Percentiles rank a stretch among this genome's conserved stretches.
phyloP scores from a whole-genome alignment of 176 grass and related monocot genomes.

The Carex pumila region DNA sequence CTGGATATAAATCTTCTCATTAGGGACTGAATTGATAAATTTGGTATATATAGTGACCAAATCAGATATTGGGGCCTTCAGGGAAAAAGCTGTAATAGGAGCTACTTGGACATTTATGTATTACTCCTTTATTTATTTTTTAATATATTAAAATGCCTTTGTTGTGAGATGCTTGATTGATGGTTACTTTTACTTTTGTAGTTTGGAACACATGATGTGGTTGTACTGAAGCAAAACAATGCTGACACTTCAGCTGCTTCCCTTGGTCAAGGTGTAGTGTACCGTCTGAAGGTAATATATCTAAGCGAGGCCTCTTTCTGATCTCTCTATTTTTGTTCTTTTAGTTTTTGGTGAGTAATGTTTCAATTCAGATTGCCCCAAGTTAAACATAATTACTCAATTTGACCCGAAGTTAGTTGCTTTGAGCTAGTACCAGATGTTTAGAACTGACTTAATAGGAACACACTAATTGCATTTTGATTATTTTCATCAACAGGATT shows the following conservation, averaged over 20 bases:
- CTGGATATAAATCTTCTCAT: neutral
- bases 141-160: neutral
- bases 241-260: constrained; percentile 56
- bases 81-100: neutral
- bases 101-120: neutral
- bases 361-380: neutral
- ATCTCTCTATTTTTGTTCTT: neutral
- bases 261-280: constrained; percentile 89
- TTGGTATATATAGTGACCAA: neutral
- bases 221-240: constrained; percentile 90
- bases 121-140: neutral
- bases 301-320: neutral
- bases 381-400: no score
- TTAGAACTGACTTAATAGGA: neutral
- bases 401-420: neutral
- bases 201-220: constrained; percentile 91
- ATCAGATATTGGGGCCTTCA: neutral
- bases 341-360: neutral
- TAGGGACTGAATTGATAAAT: neutral
- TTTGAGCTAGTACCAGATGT: neutral
- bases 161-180: neutral
- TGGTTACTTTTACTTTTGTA: constrained; percentile 19
- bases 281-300: constrained; percentile 80
- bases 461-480: neutral
- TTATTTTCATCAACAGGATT: constrained; percentile 57